Percentiles rank a stretch among this genome's conserved stretches.
Evolutionary conservation across 2,329 filamentous ascomycete genomes (phyloP).

Genomic region (Ilyonectria robusta): DNA sequence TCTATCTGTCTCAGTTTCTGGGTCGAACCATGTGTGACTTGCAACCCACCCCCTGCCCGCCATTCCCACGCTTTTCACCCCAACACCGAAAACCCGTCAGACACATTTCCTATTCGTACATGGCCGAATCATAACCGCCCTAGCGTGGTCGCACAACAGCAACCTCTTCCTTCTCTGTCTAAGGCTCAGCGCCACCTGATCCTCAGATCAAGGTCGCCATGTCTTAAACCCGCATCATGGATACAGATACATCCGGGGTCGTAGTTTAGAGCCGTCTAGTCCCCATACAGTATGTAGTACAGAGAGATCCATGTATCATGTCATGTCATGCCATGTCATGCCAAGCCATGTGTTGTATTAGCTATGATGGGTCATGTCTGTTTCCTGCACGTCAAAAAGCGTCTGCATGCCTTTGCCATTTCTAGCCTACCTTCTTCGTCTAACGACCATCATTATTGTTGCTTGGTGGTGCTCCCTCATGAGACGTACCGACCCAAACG

Average conservation of each 20-base stretch:
- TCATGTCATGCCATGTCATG: constrained; percentile 11
- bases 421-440: background rate
- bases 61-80: constrained; percentile 12
- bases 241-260: constrained; percentile 25
- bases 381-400: constrained; percentile 3
- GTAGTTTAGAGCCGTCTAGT: constrained; percentile 7
- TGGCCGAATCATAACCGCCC: constrained; percentile 33
- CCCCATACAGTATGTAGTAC: constrained; percentile 13
- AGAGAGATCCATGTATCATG: constrained; percentile 23
- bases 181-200: constrained; percentile 39
- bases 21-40: constrained; percentile 1
- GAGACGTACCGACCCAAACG: background rate
- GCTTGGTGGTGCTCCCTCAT: background rate
- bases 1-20: constrained; percentile 12
- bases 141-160: constrained; percentile 47
- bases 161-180: constrained; percentile 36
- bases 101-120: constrained; percentile 25
- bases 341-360: constrained; percentile 7
- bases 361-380: constrained; percentile 8
- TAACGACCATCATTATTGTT: background rate
- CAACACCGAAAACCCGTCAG: constrained; percentile 18
- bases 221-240: constrained; percentile 38
- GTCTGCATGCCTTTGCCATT: background rate
- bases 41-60: constrained; percentile 9
- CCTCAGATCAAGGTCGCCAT: constrained; percentile 37